Base-by-base conservation (phyloP, 345 rosid genomes). In the Lepidium aucheri region DNA sequence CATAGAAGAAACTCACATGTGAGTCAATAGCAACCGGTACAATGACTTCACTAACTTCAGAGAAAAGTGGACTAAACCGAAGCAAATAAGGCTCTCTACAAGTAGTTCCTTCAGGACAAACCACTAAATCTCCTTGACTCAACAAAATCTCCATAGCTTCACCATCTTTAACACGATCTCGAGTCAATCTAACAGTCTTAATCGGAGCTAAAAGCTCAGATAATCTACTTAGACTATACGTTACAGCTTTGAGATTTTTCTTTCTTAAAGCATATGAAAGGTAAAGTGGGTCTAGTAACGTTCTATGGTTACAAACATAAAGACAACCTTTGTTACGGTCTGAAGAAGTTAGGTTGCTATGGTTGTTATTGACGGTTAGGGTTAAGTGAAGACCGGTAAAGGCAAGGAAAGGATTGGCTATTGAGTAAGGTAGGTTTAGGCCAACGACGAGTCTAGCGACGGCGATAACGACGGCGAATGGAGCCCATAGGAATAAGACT, bases 101-200 rank as follows among this genome's bases (percentile, higher is more conserved):
- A 7, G 89, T 84, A 40, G 92, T 82, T 13, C 87, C 89, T 74
- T 86, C 87, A 1, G 87, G 89, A 51, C 85, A 84, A 56, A 84
- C 78, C 44, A 76, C 83, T 2, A 84, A 68, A 60, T 82, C 74
- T 28, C 79, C 81, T 46, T 73, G 73, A 4, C 68, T 65, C 46
- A 86, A 40, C 43, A 70, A 35, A 32, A 55, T 46, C 53, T 73
- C 60, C 77, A 84, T 78, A 13, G 70, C 10, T 47, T 57, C 49
- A 44, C 61, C 61, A 52, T 86, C 89, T 41, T 47, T 56, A 42
- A 55, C 76, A 4, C 82, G 65, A 35, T 86, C 75, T 49, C 87
- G 77, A 4, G 68, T 73, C 56, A 86, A 30, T 22, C 83, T 53
- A 14, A 79, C 62, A 0, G 80, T 77, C 49, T 43, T 70, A 44